These are phyloP conservation scores for Lentinula guzmanii DNA, from an alignment of 768 basidiomycete species.

Conservation along the genomic window DNA sequence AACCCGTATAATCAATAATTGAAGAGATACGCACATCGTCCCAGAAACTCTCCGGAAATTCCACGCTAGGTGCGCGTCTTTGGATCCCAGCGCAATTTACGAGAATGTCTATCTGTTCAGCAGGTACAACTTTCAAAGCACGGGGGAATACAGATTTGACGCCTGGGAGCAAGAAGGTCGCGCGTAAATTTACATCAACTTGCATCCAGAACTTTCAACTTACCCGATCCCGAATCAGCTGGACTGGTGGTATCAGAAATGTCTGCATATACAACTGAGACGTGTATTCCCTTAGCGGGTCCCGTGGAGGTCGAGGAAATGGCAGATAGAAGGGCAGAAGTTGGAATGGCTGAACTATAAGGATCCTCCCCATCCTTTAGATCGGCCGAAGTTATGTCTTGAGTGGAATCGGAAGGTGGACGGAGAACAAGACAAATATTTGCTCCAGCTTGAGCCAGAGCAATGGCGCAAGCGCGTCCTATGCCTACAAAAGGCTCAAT, in stretches of 20 bases:
- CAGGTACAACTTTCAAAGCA: conserved; percentile 27
- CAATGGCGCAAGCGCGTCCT: conserved; percentile 44
- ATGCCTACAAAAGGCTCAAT: conserved; percentile 29
- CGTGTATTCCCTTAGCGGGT: conserved; percentile 5
- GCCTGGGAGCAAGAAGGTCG: conserved; percentile 25
- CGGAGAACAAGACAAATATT: conserved; percentile 40
- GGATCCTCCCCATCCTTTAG: conserved; percentile 4
- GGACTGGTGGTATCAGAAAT: conserved; percentile 3
- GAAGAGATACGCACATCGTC: conserved; percentile 42
- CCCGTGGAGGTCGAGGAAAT: background rate
- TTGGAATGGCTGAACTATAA: background rate
- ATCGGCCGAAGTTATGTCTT: conserved; percentile 16
- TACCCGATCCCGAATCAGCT: conserved; percentile 52
- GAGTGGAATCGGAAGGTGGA: conserved; percentile 11
- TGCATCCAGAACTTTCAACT: conserved; percentile 14
- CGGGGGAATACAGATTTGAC: conserved; percentile 36
- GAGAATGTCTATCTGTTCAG: conserved; percentile 47
- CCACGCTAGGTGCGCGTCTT: conserved; percentile 49
- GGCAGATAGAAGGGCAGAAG: conserved; percentile 8
- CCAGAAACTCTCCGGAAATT: conserved; percentile 64
- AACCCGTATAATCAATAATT: background rate
- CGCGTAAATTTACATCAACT: conserved; percentile 23
- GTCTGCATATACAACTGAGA: conserved; percentile 4
- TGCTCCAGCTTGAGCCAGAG: conserved; percentile 44
- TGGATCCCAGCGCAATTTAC: conserved; percentile 71